These are phyloP conservation scores for Arabidopsis hybrid DNA, from an alignment of 441 rosid genomes.

Conservation along the genomic window DNA sequence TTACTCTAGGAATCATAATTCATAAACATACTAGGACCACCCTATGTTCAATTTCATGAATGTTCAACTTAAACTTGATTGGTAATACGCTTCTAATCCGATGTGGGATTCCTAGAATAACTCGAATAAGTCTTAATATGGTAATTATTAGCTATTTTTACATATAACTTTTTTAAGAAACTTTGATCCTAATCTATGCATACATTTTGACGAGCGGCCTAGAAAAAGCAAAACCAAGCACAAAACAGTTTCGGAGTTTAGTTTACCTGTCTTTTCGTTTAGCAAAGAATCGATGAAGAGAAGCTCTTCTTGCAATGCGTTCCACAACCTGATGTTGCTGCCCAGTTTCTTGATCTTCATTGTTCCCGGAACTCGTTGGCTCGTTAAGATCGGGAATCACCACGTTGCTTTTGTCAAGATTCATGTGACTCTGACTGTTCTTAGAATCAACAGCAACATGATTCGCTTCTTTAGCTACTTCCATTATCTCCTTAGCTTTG, in stretches of 20 bases:
- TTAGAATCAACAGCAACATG: constrained; percentile 24
- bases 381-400: constrained; percentile 53
- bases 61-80: no score
- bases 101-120: background rate
- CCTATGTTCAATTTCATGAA: no score
- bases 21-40: no score
- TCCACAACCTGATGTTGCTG: constrained; percentile 37
- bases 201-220: no score
- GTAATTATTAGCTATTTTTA: background rate
- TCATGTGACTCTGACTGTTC: constrained; percentile 16
- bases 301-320: constrained; percentile 56
- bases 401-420: constrained; percentile 19
- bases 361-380: constrained; percentile 35
- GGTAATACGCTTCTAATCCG: background rate
- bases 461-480: constrained; percentile 48
- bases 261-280: constrained; percentile 74
- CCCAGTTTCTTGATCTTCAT: constrained; percentile 21
- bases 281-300: constrained; percentile 68
- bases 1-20: no score
- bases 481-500: constrained; percentile 58
- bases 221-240: background rate
- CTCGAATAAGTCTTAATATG: background rate
- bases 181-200: no score
- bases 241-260: background rate
- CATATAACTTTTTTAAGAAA: background rate